Evolutionary conservation across 805 yeast species (phyloP), one percentile per base, ranked within the genome.

Genomic region (Pichia scutulata): DNA sequence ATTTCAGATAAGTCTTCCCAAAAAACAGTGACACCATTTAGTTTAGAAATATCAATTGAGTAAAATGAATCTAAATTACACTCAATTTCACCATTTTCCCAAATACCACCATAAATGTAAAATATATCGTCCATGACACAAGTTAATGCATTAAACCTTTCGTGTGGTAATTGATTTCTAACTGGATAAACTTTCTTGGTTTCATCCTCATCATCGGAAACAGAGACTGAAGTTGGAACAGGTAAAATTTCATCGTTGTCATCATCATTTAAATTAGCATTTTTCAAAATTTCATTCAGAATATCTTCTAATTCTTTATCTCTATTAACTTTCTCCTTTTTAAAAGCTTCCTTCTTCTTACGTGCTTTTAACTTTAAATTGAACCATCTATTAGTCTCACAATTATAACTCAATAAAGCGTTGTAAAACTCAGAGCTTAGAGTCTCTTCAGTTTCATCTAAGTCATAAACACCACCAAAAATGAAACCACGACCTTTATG

Each of bases 381-480:
- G 60, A 79, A 86, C 98, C 99, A 92, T 63, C 96, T 78, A 66
- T 92, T 92, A 18, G 82, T 74, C 59, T 89, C 97, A 18, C 84
- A 73, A 55, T 89, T 95, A 64, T 87, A 92, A 1, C 95, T 84
- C 60, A 80, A 81, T 46, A 92, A 67, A 53, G 82, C 81, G 64
- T 90, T 89, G 69, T 78, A 92, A 65, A 90, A 92, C 44, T 78
- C 80, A 1, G 96, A 88, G 43, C 86, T 92, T 53, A 92, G 70
- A 48, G 86, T 79, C 67, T 93, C 98, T 65, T 92, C 98, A 14
- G 96, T 92, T 67, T 92, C 99, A 58, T 90, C 96, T 54, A 78
- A 86, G 66, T 92, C 98, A 60, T 79, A 90, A 14, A 93, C 99
- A 59, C 98, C 98, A 39, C 98, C 98, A 70, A 92, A 93, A 62